A percentile compares a stretch with the other conserved stretches of the same genome.
phyloP scores from a whole-genome alignment of 2,329 filamentous ascomycete species.

The Colletotrichum spaethianum region DNA sequence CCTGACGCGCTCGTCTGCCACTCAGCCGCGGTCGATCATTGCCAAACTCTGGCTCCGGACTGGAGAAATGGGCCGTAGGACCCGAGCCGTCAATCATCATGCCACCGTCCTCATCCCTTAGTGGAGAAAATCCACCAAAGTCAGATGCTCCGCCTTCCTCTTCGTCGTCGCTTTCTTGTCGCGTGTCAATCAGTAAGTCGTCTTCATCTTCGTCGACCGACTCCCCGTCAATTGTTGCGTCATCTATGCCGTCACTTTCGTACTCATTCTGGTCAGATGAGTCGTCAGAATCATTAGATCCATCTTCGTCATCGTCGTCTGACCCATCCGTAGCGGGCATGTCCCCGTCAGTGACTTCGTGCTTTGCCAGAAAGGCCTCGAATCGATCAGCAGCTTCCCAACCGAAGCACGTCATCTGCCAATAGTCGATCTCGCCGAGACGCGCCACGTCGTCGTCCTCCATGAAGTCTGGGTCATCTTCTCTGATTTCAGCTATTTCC shows the following conservation, averaged over 20 bases:
- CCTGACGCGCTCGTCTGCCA: conserved; percentile 47
- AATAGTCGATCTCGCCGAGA: conserved; percentile 10
- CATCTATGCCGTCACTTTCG: conserved; percentile 58
- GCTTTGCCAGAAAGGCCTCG: conserved; percentile 27
- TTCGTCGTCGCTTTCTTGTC: conserved; percentile 45
- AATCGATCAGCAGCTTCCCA: conserved; percentile 33
- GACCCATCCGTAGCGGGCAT: not conserved
- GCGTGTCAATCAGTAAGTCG: conserved; percentile 25
- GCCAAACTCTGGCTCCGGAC: conserved; percentile 46
- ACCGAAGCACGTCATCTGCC: conserved; percentile 30
- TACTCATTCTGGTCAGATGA: conserved; percentile 48
- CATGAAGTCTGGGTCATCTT: conserved; percentile 2
- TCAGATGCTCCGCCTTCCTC: conserved; percentile 40
- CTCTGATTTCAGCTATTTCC: not conserved
- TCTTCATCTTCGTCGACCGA: conserved; percentile 33
- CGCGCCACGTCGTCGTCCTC: conserved; percentile 2
- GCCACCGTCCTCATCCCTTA: conserved; percentile 37
- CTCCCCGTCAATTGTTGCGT: conserved; percentile 48
- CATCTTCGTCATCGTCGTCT: not conserved
- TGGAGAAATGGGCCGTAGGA: conserved; percentile 48
- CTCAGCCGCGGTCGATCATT: not conserved
- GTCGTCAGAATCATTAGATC: conserved; percentile 5
- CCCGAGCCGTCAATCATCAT: conserved; percentile 31
- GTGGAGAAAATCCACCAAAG: conserved; percentile 27
- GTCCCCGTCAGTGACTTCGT: conserved; percentile 3